These are phyloP conservation scores for Tetrapisispora iriomotensis DNA, from an alignment of 805 yeast species.

Conservation along the genomic window DNA sequence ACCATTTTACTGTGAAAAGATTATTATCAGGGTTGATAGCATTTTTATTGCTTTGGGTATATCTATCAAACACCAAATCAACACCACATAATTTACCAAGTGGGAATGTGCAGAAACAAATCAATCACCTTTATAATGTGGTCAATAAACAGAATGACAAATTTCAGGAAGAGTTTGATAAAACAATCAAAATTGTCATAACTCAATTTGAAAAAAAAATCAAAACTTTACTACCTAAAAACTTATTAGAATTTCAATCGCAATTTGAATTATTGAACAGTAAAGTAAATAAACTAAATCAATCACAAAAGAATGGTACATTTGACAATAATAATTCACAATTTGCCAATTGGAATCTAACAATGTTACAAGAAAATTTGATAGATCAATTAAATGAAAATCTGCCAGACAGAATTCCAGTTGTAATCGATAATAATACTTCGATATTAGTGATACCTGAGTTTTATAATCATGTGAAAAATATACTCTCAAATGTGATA, in stretches of 20 bases:
- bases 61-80: no score
- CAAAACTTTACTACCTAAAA: conserved; percentile 22
- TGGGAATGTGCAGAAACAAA: conserved; percentile 16
- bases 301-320: not conserved
- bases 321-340: not conserved
- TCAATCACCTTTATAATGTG: conserved; percentile 24
- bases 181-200: conserved; percentile 21
- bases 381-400: conserved; percentile 12
- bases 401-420: conserved; percentile 27
- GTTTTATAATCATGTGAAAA: conserved; percentile 13
- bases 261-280: conserved; percentile 17
- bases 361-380: conserved; percentile 15
- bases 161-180: conserved; percentile 21
- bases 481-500: conserved; percentile 10
- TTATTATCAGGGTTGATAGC: no score
- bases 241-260: conserved; percentile 16
- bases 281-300: conserved; percentile 11
- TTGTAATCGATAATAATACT: conserved; percentile 18
- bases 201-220: conserved; percentile 27
- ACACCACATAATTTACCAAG: not conserved
- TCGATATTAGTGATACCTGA: conserved; percentile 26
- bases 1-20: no score
- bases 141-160: conserved; percentile 17
- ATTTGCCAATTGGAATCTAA: conserved; percentile 15
- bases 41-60: no score